Evolutionary conservation across 768 basidiomycete species (phyloP), one percentile per base, ranked within the genome.

Genomic region (Lactarius vividus): DNA sequence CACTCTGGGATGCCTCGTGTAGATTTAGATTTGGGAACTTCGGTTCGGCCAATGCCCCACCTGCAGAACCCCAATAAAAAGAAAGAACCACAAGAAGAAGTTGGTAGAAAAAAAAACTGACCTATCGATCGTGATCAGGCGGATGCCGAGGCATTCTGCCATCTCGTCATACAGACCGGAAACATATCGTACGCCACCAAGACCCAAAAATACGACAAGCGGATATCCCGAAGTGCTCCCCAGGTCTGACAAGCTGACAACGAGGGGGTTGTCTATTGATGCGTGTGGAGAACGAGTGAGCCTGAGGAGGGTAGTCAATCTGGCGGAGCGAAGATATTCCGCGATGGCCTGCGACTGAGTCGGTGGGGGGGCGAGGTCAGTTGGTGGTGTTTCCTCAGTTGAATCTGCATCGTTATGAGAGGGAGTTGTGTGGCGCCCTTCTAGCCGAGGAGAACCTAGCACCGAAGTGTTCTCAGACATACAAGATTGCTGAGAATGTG

Each of bases 81-180:
- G 31, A 33, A 31, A 55, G 13, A 42, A 15, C n/a, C 42, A 26
- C 35, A 20, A 37, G 2, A 6, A n/a, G 16, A 16, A 29, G 29
- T 42, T 16, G 44, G 37, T 57, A 15, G 29, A 5, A 8, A 40
- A 42, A 31, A 11, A 35, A 20, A 76, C 82, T 69, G 74, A 94
- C 84, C 96, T 84, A 76, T 99, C 96, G 70, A 99, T 88, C 55
- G 95, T 96, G 71, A 99, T 95, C 61, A 99, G 80, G 62, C 96
- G 81, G 40, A 99, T 81, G 6, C 89, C 89, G 64, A 96, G 77
- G 64, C 88, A 90, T 66, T 88, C 86, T 4, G 96, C 96, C 86
- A 98, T 90, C 74, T 99, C 96, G 75, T 98, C 96, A 74, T 95
- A 98, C 57, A 98, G 77, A 16, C 92, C 95, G 83, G 97, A 91